These are phyloP conservation scores for Penicillium bovifimosum DNA, from an alignment of 495 filamentous ascomycete species.

Conservation along the genomic window DNA sequence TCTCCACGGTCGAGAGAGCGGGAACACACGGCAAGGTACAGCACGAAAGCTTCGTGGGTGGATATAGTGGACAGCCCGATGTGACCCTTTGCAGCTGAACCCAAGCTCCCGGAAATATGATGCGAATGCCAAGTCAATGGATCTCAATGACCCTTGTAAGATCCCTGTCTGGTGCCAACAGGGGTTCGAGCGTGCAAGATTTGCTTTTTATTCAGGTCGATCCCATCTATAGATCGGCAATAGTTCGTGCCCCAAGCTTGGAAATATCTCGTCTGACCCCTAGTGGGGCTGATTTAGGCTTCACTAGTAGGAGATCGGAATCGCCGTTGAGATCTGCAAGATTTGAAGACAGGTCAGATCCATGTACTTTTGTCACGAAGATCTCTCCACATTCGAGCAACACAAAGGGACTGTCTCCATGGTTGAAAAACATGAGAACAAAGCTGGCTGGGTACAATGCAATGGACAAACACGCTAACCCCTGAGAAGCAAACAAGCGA, in stretches of 20 bases:
- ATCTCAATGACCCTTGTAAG: neutral
- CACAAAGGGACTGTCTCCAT: too few species aligned
- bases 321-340: too few species aligned
- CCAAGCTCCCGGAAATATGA: neutral
- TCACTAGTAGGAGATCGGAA: too few species aligned
- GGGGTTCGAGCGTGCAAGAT: neutral
- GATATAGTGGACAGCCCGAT: neutral
- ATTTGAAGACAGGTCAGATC: too few species aligned
- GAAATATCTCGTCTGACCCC: neutral
- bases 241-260: neutral
- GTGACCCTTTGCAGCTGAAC: neutral
- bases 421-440: too few species aligned
- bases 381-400: too few species aligned
- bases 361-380: too few species aligned
- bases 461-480: too few species aligned
- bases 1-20: too few species aligned
- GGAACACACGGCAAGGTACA: neutral
- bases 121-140: neutral
- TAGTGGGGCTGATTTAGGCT: neutral
- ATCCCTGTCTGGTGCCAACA: too few species aligned
- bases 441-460: too few species aligned
- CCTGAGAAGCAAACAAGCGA: neutral
- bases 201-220: neutral
- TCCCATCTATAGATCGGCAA: neutral
- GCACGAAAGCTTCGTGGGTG: neutral